Conservation (phyloP, 148 eudicot species). For the Silene conica region DNA sequence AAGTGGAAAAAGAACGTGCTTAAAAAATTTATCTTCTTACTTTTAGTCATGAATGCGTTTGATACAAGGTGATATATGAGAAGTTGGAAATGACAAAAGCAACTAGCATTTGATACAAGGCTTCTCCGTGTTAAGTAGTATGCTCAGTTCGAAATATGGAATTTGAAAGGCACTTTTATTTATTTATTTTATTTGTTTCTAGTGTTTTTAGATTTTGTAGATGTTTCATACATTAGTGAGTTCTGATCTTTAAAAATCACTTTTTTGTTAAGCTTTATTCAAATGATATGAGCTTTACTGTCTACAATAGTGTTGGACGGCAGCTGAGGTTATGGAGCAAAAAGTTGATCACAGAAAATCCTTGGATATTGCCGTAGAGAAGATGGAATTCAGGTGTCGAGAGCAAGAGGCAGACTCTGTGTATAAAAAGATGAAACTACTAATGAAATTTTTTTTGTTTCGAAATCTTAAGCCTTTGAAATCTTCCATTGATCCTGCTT, state of each 20-base stretch:
- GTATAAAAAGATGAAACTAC: constrained; percentile 38
- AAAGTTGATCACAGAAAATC: constrained; percentile 58
- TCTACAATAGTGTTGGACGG: constrained; percentile 66
- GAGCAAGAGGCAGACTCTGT: constrained; percentile 47
- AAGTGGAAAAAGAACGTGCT: no score
- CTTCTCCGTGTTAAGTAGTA: neutral
- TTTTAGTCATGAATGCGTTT: no score
- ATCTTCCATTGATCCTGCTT: constrained; percentile 13
- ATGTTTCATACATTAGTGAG: neutral
- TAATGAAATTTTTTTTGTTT: constrained; percentile 43
- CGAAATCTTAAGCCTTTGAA: constrained; percentile 25
- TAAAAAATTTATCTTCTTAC: no score
- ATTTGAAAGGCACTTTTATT: neutral
- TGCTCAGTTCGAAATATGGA: neutral
- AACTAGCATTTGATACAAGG: neutral
- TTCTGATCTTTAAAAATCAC: neutral
- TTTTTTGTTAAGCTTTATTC: neutral
- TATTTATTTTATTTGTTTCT: neutral
- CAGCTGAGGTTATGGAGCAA: constrained; percentile 47
- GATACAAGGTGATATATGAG: neutral
- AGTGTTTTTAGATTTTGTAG: neutral
- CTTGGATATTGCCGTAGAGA: constrained; percentile 43
- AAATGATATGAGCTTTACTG: constrained; percentile 14
- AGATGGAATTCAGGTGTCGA: constrained; percentile 47
- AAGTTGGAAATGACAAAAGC: neutral